Evolutionary conservation across 139 green algal species (phyloP), one percentile per base, ranked within the genome.

Genomic region (Monoraphidium neglectum): DNA sequence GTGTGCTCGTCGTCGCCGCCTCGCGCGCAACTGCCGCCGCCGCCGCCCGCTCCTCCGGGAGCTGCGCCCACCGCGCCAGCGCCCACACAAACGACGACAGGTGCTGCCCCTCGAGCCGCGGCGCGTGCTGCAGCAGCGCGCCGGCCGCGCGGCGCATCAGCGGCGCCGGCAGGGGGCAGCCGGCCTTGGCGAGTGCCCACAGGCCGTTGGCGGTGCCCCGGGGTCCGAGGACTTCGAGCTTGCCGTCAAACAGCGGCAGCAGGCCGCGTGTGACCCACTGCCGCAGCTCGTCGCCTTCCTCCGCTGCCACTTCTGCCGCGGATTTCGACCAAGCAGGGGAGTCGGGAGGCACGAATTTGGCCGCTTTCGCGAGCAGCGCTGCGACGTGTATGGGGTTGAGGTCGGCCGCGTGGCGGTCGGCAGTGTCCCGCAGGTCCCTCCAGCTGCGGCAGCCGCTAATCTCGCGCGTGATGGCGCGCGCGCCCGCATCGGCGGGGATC

Each of bases 181-280:
- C 30, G 24, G 69, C 32, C 72, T 78, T 78, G 12, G 36, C 62
- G 5, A 78, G 72, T 4, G 72, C 72, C 72, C 72, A 78, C 3
- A 36, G 33, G 23, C 28, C 28, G 30, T 78, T 78, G 8, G 72
- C 72, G 38, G 66, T n/a, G 28, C 40, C 61, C 2, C 72, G 60
- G 6, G 72, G n/a, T 30, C 47, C 36, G 43, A 78, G 30, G 4
- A 24, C 43, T n/a, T 1, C 10, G 10, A 26, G 54, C 13, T 59
- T 26, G 21, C 3, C 13, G 15, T 46, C 15, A 38, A 77, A 40
- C 36, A 60, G 57, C 8, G 56, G 70, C 59, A 77, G 35, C 56
- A 77, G 70, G n/a, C n/a, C n/a, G n/a, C n/a, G n/a, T n/a, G n/a
- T n/a, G n/a, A n/a, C n/a, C n/a, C n/a, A n/a, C n/a, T n/a, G n/a